These are phyloP conservation scores for Aegilops longissima DNA, from an alignment of 176 grass and related monocot species.

Conservation along the genomic window DNA sequence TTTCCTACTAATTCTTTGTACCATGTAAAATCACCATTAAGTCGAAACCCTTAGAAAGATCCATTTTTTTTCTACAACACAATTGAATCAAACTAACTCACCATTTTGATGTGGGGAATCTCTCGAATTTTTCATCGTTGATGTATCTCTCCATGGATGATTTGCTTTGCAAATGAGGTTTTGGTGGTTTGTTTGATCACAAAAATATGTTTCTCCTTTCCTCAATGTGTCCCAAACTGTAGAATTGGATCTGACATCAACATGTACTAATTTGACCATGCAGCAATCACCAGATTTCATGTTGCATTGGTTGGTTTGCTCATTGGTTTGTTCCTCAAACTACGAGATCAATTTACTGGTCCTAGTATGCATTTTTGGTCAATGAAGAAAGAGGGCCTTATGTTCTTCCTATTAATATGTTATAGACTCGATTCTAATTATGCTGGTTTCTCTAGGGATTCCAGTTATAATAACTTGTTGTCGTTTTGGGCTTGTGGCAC, in stretches of 20 bases:
- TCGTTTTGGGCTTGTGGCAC: not conserved
- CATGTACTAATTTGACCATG: constrained; percentile 28
- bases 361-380: not conserved
- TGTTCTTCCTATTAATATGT: too few species aligned
- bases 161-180: too few species aligned
- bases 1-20: not conserved
- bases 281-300: not conserved
- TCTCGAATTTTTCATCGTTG: too few species aligned
- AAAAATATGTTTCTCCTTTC: too few species aligned
- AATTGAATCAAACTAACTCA: too few species aligned
- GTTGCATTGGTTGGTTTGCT: not conserved
- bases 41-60: not conserved
- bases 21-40: not conserved
- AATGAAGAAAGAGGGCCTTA: not conserved
- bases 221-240: not conserved
- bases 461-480: not conserved
- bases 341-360: not conserved
- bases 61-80: not conserved
- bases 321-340: not conserved
- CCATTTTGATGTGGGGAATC: too few species aligned
- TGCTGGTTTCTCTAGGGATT: not conserved
- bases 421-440: not conserved
- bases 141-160: too few species aligned
- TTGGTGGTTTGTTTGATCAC: too few species aligned
- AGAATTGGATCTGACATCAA: constrained; percentile 24